Percentiles rank a stretch among this genome's conserved stretches.
phyloP scores from a whole-genome alignment of 768 basidiomycete genomes.

The Boletus subcaerulescens region DNA sequence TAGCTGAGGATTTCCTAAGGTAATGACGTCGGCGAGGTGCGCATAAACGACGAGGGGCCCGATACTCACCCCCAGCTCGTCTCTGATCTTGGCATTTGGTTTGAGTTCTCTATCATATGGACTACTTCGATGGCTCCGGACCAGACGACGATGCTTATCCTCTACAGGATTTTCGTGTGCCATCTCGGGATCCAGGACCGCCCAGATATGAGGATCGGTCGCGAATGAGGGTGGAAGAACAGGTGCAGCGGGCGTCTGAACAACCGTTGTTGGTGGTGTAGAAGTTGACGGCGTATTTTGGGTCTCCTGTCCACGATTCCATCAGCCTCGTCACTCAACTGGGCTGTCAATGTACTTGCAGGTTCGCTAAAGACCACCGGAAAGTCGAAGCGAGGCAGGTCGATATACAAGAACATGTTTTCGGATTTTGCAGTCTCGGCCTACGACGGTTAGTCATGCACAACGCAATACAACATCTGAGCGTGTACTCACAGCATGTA shows the following conservation, averaged over 20 bases:
- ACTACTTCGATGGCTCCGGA: slow-evolving; percentile 92
- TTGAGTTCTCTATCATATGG: slow-evolving; percentile 95
- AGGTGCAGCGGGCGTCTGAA: slow-evolving; percentile 39
- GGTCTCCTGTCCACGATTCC: slow-evolving; percentile 35
- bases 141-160: slow-evolving; percentile 91
- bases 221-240: slow-evolving; percentile 50
- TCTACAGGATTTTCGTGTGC: slow-evolving; percentile 94
- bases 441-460: slow-evolving; percentile 38
- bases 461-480: background rate
- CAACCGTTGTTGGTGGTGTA: slow-evolving; percentile 37
- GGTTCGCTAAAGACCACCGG: slow-evolving; percentile 94
- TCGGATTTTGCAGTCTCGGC: slow-evolving; percentile 89
- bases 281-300: slow-evolving; percentile 41
- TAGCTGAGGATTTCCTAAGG: slow-evolving; percentile 83
- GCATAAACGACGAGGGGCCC: background rate
- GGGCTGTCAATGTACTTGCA: slow-evolving; percentile 39
- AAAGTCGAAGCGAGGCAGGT: slow-evolving; percentile 94
- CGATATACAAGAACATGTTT: slow-evolving; percentile 93
- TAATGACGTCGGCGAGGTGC: background rate
- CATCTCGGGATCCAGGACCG: slow-evolving; percentile 87
- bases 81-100: slow-evolving; percentile 92
- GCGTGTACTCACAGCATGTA: slow-evolving; percentile 69
- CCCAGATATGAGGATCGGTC: slow-evolving; percentile 76
- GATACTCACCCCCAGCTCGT: slow-evolving; percentile 77
- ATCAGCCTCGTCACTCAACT: background rate